These are phyloP conservation scores for Claviceps arundinis DNA, from an alignment of 2,329 filamentous ascomycete species.

Conservation along the genomic window DNA sequence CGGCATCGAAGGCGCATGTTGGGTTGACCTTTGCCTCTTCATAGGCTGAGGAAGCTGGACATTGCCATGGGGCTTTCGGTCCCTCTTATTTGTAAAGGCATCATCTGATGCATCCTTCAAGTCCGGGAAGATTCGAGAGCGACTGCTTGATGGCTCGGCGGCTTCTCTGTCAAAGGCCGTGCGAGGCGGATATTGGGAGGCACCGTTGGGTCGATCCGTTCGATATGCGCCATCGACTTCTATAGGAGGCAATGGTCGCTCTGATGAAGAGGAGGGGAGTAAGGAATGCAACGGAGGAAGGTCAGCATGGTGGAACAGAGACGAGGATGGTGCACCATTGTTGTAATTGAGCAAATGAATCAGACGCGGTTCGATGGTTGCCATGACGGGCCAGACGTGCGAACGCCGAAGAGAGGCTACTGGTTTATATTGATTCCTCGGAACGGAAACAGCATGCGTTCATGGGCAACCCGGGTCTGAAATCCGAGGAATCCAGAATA, in stretches of 20 bases:
- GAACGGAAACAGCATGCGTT: not conserved
- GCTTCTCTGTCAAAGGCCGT: constrained; percentile 26
- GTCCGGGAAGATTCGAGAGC: constrained; percentile 35
- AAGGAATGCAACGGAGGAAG: constrained; percentile 41
- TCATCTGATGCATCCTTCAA: constrained; percentile 30
- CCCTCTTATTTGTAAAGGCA: constrained; percentile 40
- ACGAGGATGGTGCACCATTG: constrained; percentile 38
- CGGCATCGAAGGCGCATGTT: constrained; percentile 41
- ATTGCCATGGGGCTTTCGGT: constrained; percentile 32
- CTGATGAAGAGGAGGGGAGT: constrained; percentile 28
- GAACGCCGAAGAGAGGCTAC: not conserved
- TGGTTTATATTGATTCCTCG: constrained; percentile 4
- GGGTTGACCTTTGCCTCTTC: constrained; percentile 49
- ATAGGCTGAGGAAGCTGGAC: constrained; percentile 50
- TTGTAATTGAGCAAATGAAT: constrained; percentile 53
- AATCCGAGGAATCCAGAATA: not conserved
- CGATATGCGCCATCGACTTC: constrained; percentile 34
- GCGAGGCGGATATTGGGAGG: constrained; percentile 24
- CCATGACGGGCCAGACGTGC: constrained; percentile 32
- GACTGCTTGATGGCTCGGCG: constrained; percentile 19
- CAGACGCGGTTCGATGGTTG: constrained; percentile 53
- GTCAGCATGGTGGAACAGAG: constrained; percentile 35
- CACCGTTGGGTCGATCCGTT: constrained; percentile 20
- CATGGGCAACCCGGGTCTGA: not conserved
- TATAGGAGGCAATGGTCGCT: constrained; percentile 37